These are phyloP conservation scores for Paraurostyla sp. DNA, from an alignment of 73 alveolate genomes.

Conservation along the genomic window DNA sequence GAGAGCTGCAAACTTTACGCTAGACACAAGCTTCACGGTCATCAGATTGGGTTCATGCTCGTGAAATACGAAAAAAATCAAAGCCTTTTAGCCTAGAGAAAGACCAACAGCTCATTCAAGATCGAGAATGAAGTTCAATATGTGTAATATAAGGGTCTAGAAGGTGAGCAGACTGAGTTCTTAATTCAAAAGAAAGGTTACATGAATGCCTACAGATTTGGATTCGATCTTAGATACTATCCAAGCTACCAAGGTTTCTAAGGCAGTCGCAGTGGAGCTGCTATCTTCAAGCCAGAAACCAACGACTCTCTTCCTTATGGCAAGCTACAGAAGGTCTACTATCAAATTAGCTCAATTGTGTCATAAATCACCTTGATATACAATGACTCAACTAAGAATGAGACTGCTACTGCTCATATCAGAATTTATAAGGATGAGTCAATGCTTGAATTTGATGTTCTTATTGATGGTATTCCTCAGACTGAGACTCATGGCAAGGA, in stretches of 20 bases:
- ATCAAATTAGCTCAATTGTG: background rate
- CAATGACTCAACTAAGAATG: background rate
- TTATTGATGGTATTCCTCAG: background rate
- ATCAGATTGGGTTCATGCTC: background rate
- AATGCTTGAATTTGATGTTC: slow-evolving; percentile 25
- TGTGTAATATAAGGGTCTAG: slow-evolving; percentile 76
- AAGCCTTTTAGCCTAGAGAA: background rate
- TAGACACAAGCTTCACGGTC: background rate
- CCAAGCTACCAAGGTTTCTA: slow-evolving; percentile 6
- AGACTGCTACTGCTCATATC: background rate
- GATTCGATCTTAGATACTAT: slow-evolving; percentile 38
- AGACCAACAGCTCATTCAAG: background rate
- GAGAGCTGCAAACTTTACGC: slow-evolving; percentile 26
- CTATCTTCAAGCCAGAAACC: slow-evolving; percentile 13
- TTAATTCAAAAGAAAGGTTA: slow-evolving; percentile 5
- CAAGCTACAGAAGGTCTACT: background rate
- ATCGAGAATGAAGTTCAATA: background rate
- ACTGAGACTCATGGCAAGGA: slow-evolving; percentile 18
- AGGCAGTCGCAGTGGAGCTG: slow-evolving; percentile 2
- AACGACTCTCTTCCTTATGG: background rate
- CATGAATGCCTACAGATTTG: background rate
- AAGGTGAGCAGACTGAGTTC: slow-evolving; percentile 6
- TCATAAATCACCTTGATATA: slow-evolving; percentile 6
- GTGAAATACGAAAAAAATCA: background rate
- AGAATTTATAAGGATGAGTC: background rate